Conservation (phyloP, 23 red algal genomes). For the Gracilariopsis chorda region DNA sequence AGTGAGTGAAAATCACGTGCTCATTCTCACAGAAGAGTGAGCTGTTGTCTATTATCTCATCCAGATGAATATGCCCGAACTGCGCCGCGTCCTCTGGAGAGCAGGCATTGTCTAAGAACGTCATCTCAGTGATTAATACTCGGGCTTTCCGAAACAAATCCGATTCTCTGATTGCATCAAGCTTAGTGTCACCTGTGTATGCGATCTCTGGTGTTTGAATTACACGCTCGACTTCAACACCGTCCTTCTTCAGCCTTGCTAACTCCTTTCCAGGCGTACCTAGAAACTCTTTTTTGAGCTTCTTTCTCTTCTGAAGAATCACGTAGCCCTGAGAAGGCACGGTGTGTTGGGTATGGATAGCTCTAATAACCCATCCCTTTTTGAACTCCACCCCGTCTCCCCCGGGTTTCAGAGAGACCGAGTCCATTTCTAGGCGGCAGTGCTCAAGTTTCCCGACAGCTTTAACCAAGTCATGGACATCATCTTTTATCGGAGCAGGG, state of each 20-base stretch:
- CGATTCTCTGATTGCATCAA: constrained; percentile 43
- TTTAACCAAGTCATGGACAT: constrained; percentile 28
- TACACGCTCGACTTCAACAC: constrained; percentile 3
- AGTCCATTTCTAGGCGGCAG: not conserved
- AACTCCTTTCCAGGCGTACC: not conserved
- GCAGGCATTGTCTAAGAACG: constrained; percentile 49
- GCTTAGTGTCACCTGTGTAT: constrained; percentile 39
- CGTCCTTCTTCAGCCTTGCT: not conserved
- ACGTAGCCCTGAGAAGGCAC: constrained; percentile 75
- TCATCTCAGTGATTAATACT: constrained; percentile 60
- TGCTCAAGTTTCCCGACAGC: constrained; percentile 43
- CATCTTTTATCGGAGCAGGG: not conserved
- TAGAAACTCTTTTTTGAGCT: constrained; percentile 29
- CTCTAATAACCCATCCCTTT: constrained; percentile 42
- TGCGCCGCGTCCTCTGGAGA: not conserved
- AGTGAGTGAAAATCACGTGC: constrained; percentile 57
- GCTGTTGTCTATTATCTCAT: constrained; percentile 38
- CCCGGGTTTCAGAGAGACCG: constrained; percentile 2
- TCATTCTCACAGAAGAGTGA: constrained; percentile 33
- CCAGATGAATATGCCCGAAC: constrained; percentile 59
- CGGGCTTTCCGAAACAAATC: constrained; percentile 39
- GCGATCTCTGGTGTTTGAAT: constrained; percentile 53
- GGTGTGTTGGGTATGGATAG: constrained; percentile 42
- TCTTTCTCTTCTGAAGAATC: constrained; percentile 31
- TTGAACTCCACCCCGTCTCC: constrained; percentile 5